Base-by-base conservation (phyloP, 2,329 filamentous ascomycete species). In the Acephala macrosclerotiorum region DNA sequence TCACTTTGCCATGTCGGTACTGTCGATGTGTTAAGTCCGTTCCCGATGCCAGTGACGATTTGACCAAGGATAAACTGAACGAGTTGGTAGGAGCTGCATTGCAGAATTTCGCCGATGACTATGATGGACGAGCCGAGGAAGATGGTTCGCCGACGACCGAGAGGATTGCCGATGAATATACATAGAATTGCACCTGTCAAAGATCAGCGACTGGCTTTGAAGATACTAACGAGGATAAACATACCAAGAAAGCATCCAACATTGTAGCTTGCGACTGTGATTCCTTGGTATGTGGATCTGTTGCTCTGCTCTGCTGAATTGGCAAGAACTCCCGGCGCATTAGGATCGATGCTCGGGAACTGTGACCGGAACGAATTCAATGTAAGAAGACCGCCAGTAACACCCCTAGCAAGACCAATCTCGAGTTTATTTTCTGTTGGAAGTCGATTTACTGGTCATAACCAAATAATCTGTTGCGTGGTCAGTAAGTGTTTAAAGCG, bases 1-100 rank as follows among this genome's bases (percentile, higher is more conserved):
- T 53, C 49, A n/a, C 25, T 29, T 29, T 53, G 49, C 49, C 49
- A 53, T n/a, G 26, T 53, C 5, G 49, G 49, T 26, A 53, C 49
- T 18, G 49, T 53, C 26, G 49, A 26, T 1, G 49, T 53, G 22
- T 29, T 33, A 1, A 53, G 18, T 26, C 49, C 49, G 14, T 53
- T 53, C 26, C 49, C 49, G 5, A 53, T 26, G 14, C 49, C 49
- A 33, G 49, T 53, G 49, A 53, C 12, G 49, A 53, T 26, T 53
- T 25, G 5, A 33, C 49, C 49, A 33, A 53, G 22, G 14, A 53
- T 53, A 16, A 53, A 53, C 8, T 53, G 49, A 53, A 22, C 49
- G 7, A 53, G 49, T 6, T 22, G 26, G 25, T 29, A 53, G 6
- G 49, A 53, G 9, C 25, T 33, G 12, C 49, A 53, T 33, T 53